phyloP scores from a whole-genome alignment of 768 basidiomycete species.

The Infundibulicybe gibba region DNA sequence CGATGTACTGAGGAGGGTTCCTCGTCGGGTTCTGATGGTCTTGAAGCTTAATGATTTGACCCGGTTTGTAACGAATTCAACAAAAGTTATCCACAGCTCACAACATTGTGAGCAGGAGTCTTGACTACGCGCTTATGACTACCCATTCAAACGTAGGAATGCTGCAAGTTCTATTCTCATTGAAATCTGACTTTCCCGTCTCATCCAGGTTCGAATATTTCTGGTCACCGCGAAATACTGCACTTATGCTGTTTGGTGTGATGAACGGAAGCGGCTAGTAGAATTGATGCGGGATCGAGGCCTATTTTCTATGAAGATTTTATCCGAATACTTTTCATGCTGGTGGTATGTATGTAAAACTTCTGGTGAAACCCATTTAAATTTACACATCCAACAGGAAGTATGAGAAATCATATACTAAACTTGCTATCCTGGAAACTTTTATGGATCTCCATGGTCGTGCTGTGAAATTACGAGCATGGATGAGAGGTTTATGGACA shows the following conservation, averaged over 20 bases:
- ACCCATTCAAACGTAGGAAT: conserved; percentile 71
- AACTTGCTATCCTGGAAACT: conserved; percentile 51
- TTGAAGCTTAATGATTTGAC: conserved; percentile 86
- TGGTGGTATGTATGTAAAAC: conserved; percentile 60
- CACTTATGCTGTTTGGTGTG: conserved; percentile 72
- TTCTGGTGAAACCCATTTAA: neutral
- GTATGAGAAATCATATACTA: conserved; percentile 51
- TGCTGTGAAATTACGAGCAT: conserved; percentile 50
- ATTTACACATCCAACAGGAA: conserved; percentile 36
- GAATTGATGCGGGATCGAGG: conserved; percentile 47
- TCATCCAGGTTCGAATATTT: conserved; percentile 74
- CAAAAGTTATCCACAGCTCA: too few relatives aligned
- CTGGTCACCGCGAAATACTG: conserved; percentile 91
- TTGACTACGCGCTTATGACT: conserved; percentile 84
- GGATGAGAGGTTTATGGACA: conserved; percentile 60
- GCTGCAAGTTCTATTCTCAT: neutral
- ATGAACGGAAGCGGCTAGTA: conserved; percentile 49
- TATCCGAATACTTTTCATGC: conserved; percentile 46
- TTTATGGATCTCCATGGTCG: conserved; percentile 63
- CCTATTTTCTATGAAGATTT: conserved; percentile 41
- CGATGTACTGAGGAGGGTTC: conserved; percentile 82
- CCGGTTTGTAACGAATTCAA: conserved; percentile 33
- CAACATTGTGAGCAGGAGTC: conserved; percentile 40
- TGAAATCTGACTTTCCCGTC: neutral
- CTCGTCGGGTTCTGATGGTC: conserved; percentile 80